Percentiles rank a stretch among this genome's conserved stretches.
phyloP scores from a whole-genome alignment of 352 stramenopile genomes.

The Globisporangium rhizosaccharum region DNA sequence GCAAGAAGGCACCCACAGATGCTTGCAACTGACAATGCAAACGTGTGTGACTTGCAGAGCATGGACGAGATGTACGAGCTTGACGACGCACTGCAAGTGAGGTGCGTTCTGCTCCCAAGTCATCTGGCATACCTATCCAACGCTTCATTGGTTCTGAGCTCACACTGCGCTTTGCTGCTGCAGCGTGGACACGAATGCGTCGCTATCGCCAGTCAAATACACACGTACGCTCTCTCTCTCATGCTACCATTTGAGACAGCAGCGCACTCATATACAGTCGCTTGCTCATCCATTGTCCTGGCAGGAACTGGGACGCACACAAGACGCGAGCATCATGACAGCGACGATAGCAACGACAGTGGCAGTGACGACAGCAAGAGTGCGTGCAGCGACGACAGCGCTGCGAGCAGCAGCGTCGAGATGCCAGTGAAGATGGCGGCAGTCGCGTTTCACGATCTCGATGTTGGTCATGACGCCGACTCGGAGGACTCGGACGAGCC shows the following conservation, averaged over 20 bases:
- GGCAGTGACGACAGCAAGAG: conserved; percentile 8
- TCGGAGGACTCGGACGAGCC: conserved; percentile 43
- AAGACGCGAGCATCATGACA: conserved; percentile 4
- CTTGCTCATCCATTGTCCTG: background rate
- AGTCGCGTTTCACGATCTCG: conserved; percentile 6
- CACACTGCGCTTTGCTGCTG: background rate
- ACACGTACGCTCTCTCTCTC: conserved; percentile 7
- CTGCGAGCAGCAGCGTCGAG: conserved; percentile 14
- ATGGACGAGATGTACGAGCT: conserved; percentile 76
- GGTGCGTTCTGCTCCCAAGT: conserved; percentile 16
- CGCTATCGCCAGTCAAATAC: conserved; percentile 25
- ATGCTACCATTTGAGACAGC: background rate
- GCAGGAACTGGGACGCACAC: background rate
- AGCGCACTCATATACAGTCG: background rate
- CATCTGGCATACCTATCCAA: background rate
- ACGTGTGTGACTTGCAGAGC: conserved; percentile 27
- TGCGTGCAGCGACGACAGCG: conserved; percentile 9
- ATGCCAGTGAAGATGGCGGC: conserved; percentile 6
- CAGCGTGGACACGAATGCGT: conserved; percentile 54
- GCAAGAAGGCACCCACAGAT: background rate
- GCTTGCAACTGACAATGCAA: background rate
- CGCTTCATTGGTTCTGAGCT: background rate
- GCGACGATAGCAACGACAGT: conserved; percentile 7
- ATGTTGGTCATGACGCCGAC: conserved; percentile 7
- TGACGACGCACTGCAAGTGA: conserved; percentile 44